Base-by-base conservation (phyloP, 163 green algal genomes). In the Coccomyxa subellipsoidea region DNA sequence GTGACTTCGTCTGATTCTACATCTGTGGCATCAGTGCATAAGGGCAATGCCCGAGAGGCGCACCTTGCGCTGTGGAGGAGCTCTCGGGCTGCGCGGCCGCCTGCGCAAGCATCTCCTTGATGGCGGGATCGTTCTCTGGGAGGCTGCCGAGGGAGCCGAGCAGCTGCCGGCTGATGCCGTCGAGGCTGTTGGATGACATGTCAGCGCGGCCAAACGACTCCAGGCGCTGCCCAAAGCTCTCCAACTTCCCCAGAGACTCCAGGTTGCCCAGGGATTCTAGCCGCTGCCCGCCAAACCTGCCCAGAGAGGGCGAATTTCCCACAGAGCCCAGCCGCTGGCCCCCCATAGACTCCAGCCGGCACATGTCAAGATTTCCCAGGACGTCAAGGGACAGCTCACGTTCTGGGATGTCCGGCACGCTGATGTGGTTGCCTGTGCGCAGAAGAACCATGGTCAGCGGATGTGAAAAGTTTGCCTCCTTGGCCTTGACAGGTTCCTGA, bases 211-310 rank as follows among this genome's bases (percentile, higher is more conserved):
- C 4, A 8, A 73, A 18, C 21, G 18, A 34, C 7, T 73, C 66
- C 18, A 73, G 66, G 66, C 66, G 66, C 66, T 73, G 66, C 66
- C 66, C 66, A 36, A 73, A 73, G 7, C 21, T 32, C 4, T 73
- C 66, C 66, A 32, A 8, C 27, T 73, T 73, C 29, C 66, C 66
- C 6, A 73, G n/a, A 8, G 66, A 73, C 29, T 34, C 66, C 21
- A 73, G 66, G 66, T 73, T 73, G 21, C 66, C 66, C 66, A 73
- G 66, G 66, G 66, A 73, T n/a, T 73, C 66, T 23, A 73, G n/a
- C 29, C 66, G 66, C 66, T 73, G 66, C 66, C 29, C 66, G 27
- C 66, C 66, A 4, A 34, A n/a, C 18, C n/a, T 32, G 66, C n/a
- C 66, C 66, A 73, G 5, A 59, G 47, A 59, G 47, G 47, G 2